Conservation (phyloP, 1,139 yeast species). For the Diutina rugosa region DNA sequence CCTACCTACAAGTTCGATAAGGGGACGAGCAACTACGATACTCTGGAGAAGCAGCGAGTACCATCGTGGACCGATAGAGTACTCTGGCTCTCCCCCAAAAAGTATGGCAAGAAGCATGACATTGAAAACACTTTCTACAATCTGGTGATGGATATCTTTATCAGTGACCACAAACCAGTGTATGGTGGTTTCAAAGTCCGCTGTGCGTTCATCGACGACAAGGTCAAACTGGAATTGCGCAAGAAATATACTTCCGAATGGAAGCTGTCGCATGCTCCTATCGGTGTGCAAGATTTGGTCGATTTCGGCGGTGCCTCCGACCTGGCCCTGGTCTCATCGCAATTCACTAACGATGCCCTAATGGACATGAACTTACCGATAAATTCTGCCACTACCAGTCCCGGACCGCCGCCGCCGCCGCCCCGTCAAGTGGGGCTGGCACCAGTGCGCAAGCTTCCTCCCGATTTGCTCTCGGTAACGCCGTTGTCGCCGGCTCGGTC, state of each 20-base stretch:
- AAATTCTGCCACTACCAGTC: slow-evolving; percentile 10
- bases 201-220: slow-evolving; percentile 47
- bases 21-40: slow-evolving; percentile 81
- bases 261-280: slow-evolving; percentile 17
- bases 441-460: slow-evolving; percentile 10
- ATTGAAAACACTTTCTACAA: slow-evolving; percentile 22
- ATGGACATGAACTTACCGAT: slow-evolving; percentile 27
- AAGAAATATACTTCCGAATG: slow-evolving; percentile 19
- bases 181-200: slow-evolving; percentile 58
- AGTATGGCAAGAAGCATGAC: neutral
- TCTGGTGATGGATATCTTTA: slow-evolving; percentile 37
- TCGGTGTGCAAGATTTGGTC: neutral
- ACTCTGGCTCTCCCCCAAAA: neutral
- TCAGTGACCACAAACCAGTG: slow-evolving; percentile 91
- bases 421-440: slow-evolving; percentile 9
- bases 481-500: slow-evolving; percentile 24
- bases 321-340: neutral
- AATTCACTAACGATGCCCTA: slow-evolving; percentile 14
- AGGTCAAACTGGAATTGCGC: slow-evolving; percentile 17
- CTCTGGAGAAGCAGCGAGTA: slow-evolving; percentile 68
- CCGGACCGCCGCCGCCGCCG: slow-evolving; percentile 13
- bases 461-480: slow-evolving; percentile 11
- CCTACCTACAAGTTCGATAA: slow-evolving; percentile 94
- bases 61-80: slow-evolving; percentile 95
- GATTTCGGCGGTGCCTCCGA: neutral